Conservation (phyloP, 805 yeast species). For the Candida golubevii region DNA sequence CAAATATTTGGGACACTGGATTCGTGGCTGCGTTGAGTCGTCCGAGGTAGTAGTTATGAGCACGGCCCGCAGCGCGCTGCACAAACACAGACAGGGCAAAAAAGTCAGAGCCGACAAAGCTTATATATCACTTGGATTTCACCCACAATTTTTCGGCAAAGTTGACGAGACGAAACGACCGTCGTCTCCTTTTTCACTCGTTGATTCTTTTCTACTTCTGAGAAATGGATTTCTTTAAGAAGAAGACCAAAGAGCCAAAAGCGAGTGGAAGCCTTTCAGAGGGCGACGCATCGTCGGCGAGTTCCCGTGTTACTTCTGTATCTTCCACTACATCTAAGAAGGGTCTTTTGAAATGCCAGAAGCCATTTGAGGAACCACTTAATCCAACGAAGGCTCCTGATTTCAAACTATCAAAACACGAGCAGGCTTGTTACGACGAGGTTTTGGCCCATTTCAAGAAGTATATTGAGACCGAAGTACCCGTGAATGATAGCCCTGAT, state of each 20-base stretch:
- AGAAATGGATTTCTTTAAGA: constrained; percentile 13
- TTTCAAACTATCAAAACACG: constrained; percentile 26
- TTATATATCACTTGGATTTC: no score
- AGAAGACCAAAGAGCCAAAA: constrained; percentile 6
- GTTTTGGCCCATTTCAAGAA: constrained; percentile 29
- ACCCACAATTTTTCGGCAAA: no score
- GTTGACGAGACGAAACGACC: no score
- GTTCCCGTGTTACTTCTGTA: constrained; percentile 14
- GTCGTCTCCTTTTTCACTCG: background rate
- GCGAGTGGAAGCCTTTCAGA: constrained; percentile 8
- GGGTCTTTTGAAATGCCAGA: constrained; percentile 30
- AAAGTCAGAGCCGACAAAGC: background rate
- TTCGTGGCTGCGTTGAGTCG: no score
- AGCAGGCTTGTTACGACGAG: constrained; percentile 28
- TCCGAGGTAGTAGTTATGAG: background rate
- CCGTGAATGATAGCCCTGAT: constrained; percentile 24
- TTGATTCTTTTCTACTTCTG: background rate
- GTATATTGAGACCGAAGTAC: constrained; percentile 24
- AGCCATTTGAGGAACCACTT: constrained; percentile 38
- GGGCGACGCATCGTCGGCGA: constrained; percentile 13
- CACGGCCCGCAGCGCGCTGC: constrained; percentile 3
- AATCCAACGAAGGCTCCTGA: constrained; percentile 30
- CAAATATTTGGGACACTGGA: no score
- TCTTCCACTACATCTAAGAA: constrained; percentile 14
- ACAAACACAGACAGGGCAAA: constrained; percentile 4